These are phyloP conservation scores for Pythium grandisporangium DNA, from an alignment of 352 stramenopile genomes.

Conservation along the genomic window DNA sequence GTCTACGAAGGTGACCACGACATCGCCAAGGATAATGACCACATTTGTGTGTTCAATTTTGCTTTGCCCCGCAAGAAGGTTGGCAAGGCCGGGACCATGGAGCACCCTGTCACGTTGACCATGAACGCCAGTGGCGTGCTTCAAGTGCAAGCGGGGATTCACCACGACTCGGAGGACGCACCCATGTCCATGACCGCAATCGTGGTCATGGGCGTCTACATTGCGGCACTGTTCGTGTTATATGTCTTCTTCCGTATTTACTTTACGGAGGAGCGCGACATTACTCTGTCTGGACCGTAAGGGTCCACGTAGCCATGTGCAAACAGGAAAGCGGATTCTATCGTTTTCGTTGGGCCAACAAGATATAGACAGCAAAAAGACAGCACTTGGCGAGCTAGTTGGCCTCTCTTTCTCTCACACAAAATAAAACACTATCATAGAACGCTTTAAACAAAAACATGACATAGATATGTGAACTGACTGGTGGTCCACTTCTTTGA, in stretches of 20 bases:
- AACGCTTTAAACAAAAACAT: too few species aligned
- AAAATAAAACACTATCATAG: too few species aligned
- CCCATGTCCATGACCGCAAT: constrained; percentile 66
- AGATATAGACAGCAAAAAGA: too few species aligned
- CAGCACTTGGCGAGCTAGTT: too few species aligned
- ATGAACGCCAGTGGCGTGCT: constrained; percentile 83
- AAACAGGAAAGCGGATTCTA: too few species aligned
- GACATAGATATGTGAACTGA: too few species aligned
- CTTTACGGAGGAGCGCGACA: constrained; percentile 44
- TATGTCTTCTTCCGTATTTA: constrained; percentile 66
- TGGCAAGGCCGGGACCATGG: constrained; percentile 59
- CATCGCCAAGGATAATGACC: constrained; percentile 78
- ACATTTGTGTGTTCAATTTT: constrained; percentile 84
- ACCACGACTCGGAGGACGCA: constrained; percentile 67
- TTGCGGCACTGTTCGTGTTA: constrained; percentile 33
- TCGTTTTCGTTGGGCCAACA: too few species aligned
- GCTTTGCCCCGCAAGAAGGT: constrained; percentile 61
- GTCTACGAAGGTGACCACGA: constrained; percentile 71
- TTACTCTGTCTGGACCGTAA: too few species aligned
- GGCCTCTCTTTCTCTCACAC: too few species aligned
- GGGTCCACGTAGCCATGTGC: too few species aligned
- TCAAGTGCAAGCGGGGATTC: constrained; percentile 71
- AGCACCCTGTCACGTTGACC: constrained; percentile 77
- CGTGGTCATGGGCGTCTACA: constrained; percentile 36
- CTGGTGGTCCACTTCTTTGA: too few species aligned